Evolutionary conservation across 441 rosid species (phyloP), one percentile per base, ranked within the genome.

Genomic region (Kokia cookei): DNA sequence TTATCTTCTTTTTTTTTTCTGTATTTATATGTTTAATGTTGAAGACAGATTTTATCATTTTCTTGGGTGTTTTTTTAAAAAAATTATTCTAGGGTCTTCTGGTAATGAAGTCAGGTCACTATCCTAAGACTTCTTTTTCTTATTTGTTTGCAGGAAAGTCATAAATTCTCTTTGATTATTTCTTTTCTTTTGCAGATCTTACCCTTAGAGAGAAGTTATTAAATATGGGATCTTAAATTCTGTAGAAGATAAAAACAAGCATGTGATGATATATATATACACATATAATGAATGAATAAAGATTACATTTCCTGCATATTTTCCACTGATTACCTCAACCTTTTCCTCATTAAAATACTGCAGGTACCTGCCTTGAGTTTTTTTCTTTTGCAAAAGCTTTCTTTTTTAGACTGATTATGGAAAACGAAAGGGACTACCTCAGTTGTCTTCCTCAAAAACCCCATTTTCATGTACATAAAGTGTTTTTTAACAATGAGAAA

Each of bases 111-210:
- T 73, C 69, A 17, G 60, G 69, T 73, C 69, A 50, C 76, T 63
- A 14, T 72, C 75, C 57, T 59, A 60, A 19, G 45, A 10, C 65
- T 43, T 58, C 42, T 73, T 73, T 63, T 62, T 48, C 32, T 61
- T 13, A 26, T 73, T 73, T 45, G n/a, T 63, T 35, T 32, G 43
- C 68, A 60, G 68, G 48, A 72, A 72, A 72, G 75, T 73, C 61
- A 73, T 73, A 58, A 71, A 42, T 40, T 71, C 65, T 71, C 53
- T 71, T 58, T 40, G 43, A 40, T 40, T 17, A 9, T 42, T 55
- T 70, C 5, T 40, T 43, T 71, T 71, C 47, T 71, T 71, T 71
- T 71, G 74, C 74, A 71, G 74, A 55, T 58, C 54, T 71, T 70
- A 67, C 8, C 73, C 7, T 55, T 61, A 35, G 35, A 55, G 50